Evolutionary conservation across 768 basidiomycete genomes (phyloP), one percentile per base, ranked within the genome.

Genomic region (Paxillus involutus): DNA sequence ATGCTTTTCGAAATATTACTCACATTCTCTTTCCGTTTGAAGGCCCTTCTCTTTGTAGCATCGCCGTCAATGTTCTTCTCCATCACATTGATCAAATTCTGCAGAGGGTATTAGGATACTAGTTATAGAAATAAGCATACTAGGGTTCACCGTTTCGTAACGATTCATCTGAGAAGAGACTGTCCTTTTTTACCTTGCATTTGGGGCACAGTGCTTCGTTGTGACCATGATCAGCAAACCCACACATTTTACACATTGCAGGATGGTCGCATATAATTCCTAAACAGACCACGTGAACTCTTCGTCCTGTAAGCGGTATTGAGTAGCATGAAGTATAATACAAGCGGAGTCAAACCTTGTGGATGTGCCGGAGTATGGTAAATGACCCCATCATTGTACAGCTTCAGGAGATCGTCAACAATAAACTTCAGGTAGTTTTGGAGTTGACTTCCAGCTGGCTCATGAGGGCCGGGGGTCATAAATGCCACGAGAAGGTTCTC

Each of bases 331-430:
- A 21, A 21, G 21, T 21, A 21, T 21, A 21, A 21, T 21, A 21
- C 21, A 21, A 21, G 21, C 21, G 3, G 21, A 21, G 21, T 21
- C 21, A 26, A 47, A 63, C 68, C 69, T 51, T 62, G 35, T 7
- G 67, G 65, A 52, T 52, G 49, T 29, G 53, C 50, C 11, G 60
- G 41, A 0, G 60, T 58, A 7, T 46, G 16, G 40, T 37, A 26
- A 3, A 39, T 24, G 14, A 63, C 64, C 11, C 71, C 69, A 5
- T 65, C 30, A 7, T 69, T 52, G 49, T 64, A 71, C 0, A 72
- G 49, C 24, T 41, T 44, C 11, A 68, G 10, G 2, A 72, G 60
- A 44, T 71, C 70, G 57, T 72, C 65, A 3, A 70, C 66, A 24
- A 67, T 26, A 6, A 67, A 45, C 37, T 51, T 57, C 1, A 71